Conservation (phyloP, 2,329 filamentous ascomycete species). For the Hymenoscyphus salicellus region DNA sequence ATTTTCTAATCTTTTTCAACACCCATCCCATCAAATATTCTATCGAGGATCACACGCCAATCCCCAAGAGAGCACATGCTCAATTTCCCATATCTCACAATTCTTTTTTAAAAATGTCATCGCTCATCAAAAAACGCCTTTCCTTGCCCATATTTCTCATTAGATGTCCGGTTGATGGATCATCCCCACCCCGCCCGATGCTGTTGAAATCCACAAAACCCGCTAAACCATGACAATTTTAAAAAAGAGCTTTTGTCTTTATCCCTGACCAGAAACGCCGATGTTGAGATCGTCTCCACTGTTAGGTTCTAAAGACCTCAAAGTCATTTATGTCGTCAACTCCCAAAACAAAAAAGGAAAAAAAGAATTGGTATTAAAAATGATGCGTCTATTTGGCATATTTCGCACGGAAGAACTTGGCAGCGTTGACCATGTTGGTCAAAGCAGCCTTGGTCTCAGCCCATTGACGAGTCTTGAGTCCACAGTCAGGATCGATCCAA, state of each 20-base stretch:
- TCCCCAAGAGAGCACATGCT: constrained; percentile 1
- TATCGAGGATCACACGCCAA: neutral
- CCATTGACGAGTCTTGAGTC: constrained; percentile 99
- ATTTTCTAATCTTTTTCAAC: constrained; percentile 3
- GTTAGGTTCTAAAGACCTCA: constrained; percentile 25
- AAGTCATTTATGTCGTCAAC: constrained; percentile 21
- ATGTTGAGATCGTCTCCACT: constrained; percentile 48
- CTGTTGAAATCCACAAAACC: constrained; percentile 34
- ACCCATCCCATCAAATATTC: neutral
- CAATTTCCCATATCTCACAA: constrained; percentile 2
- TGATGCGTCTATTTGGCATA: constrained; percentile 48
- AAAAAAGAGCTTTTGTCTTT: constrained; percentile 32
- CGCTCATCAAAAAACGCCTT: constrained; percentile 7
- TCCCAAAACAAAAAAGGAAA: constrained; percentile 19
- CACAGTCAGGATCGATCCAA: constrained; percentile 99
- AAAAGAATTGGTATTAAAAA: constrained; percentile 10
- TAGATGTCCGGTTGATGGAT: constrained; percentile 39
- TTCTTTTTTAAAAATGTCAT: neutral
- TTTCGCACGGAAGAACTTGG: constrained; percentile 94
- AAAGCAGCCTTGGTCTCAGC: constrained; percentile 96
- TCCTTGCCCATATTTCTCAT: constrained; percentile 21
- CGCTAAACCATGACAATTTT: constrained; percentile 10
- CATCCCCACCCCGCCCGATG: constrained; percentile 31
- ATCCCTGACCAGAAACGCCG: constrained; percentile 41
- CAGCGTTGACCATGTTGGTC: constrained; percentile 95